Conservation (phyloP, 352 stramenopile genomes). For the Phytophthora capsici region DNA sequence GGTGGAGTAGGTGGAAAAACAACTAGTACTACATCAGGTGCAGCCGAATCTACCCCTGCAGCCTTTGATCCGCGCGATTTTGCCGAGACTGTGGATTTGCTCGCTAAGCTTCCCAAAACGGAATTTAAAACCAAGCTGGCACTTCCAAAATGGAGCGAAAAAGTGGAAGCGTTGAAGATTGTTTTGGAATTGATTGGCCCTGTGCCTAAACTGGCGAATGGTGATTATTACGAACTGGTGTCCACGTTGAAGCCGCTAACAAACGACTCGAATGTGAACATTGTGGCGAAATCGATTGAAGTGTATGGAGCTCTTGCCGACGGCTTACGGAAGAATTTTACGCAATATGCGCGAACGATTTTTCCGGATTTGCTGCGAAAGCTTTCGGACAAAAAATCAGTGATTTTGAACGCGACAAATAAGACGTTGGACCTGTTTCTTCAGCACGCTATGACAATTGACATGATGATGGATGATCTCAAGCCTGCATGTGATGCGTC, state of each 20-base stretch:
- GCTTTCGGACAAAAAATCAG: constrained; percentile 88
- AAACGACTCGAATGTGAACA: constrained; percentile 90
- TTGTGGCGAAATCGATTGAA: constrained; percentile 87
- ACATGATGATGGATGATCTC: constrained; percentile 90
- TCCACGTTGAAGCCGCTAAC: constrained; percentile 79
- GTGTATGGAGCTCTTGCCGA: constrained; percentile 80
- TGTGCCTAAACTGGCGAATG: constrained; percentile 85
- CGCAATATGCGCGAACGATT: constrained; percentile 73
- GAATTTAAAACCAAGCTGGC: constrained; percentile 84
- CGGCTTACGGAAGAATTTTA: constrained; percentile 84
- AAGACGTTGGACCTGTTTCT: constrained; percentile 83
- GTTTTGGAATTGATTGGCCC: constrained; percentile 83
- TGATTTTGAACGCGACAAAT: constrained; percentile 86
- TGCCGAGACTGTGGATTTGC: constrained; percentile 83
- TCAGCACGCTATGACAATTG: constrained; percentile 82
- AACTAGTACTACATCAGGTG: constrained; percentile 9
- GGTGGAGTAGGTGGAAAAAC: constrained; percentile 18
- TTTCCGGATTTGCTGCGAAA: constrained; percentile 85
- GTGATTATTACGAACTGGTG: constrained; percentile 89
- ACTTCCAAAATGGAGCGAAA: constrained; percentile 87
- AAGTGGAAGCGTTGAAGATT: constrained; percentile 87
- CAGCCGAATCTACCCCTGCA: constrained; percentile 16
- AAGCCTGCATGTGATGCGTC: constrained; percentile 67
- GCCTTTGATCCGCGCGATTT: constrained; percentile 86
- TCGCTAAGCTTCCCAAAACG: constrained; percentile 78